Evolutionary conservation across 2,329 filamentous ascomycete genomes (phyloP), one percentile per base, ranked within the genome.

Genomic region (Epichloe typhina): DNA sequence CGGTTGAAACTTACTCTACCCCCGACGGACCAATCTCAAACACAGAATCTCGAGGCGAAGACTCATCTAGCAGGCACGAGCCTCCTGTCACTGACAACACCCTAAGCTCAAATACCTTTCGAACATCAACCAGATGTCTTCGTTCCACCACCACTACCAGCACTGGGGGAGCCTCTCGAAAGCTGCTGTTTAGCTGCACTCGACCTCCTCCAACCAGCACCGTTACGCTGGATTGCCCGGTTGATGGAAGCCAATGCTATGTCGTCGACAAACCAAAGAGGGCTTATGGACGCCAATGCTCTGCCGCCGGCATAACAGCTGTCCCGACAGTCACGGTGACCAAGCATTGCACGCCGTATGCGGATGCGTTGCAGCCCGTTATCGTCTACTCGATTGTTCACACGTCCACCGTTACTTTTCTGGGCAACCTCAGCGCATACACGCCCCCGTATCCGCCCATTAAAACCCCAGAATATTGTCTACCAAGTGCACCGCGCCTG

Each of bases 361-460:
- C 55, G 5, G 51, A 52, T 2, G 52, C 58, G 17, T 4, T 3
- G 19, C 64, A 68, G 43, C 60, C 62, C 6, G 53, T 67, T 4
- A 72, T 65, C 1, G 58, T 68, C 9, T 74, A 69, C 59, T 70
- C 68, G 3, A 65, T 77, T 37, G 59, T 75, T 17, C 68, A 77
- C 61, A 75, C 73, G 3, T 64, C 69, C 21, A 78, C 75, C 1
- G 64, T 71, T 47, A 78, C 75, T 17, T 73, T 75, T 59, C 66
- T 60, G 8, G 73, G 70, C 15, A 66, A 74, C 49, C 66, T 65
- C 4, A 61, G 57, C 23, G 67, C 73, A 49, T 77, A 77, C 55
- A 75, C 68, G 8, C 67, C 71, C 1, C 71, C 70, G 1, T 75
- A 66, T 53, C 64, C 69, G 3, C 59, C 68, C 11, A 65, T 76